Conservation (phyloP, 208 protist genomes). For the Tritrichomonas foetus region DNA sequence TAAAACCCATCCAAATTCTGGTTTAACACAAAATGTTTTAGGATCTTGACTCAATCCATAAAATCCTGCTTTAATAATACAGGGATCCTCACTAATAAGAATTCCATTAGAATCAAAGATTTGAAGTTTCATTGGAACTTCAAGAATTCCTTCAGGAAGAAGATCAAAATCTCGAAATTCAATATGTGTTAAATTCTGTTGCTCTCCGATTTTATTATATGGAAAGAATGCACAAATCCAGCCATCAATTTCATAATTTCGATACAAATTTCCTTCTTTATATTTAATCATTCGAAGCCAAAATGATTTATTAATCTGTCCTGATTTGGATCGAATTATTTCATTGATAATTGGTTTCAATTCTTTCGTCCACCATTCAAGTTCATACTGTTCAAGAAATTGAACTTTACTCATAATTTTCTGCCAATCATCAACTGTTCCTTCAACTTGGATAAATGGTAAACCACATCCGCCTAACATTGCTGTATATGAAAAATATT, state of each 20-base stretch:
- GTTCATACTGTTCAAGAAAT: not conserved
- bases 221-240: not conserved
- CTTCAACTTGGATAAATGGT: not conserved
- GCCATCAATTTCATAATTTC: not conserved
- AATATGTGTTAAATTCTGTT: not conserved
- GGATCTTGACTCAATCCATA: not conserved
- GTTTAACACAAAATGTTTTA: not conserved
- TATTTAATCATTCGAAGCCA: not conserved
- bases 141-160: not conserved
- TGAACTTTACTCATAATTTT: not conserved
- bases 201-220: not conserved
- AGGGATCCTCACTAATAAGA: not conserved
- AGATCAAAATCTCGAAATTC: not conserved
- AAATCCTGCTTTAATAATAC: not conserved
- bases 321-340: not conserved
- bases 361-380: not conserved
- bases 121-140: not conserved
- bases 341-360: not conserved
- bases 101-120: not conserved
- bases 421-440: not conserved
- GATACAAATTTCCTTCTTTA: not conserved
- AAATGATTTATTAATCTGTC: not conserved
- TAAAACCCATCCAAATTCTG: not conserved
- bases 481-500: not conserved
- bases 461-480: not conserved